Evolutionary conservation across 2,329 filamentous ascomycete genomes (phyloP).

Genomic region (Claviceps digitariae): DNA sequence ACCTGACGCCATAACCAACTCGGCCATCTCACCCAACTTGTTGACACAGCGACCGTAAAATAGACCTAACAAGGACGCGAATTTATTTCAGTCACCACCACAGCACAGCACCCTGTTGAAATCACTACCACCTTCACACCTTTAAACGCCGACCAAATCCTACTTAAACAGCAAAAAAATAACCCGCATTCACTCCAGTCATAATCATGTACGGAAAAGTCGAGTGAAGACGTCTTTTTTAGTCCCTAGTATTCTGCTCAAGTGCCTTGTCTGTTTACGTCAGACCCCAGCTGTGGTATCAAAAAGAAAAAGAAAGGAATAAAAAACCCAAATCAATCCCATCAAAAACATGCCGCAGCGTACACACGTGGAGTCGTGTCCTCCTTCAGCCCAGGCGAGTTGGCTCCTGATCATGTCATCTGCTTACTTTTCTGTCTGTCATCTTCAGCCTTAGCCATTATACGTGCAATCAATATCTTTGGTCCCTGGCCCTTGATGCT

Average conservation of each 20-base stretch:
- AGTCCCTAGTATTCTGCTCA: not conserved
- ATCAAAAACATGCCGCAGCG: not conserved
- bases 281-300: not conserved
- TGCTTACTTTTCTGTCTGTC: not conserved
- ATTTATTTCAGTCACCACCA: too few species aligned
- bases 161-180: not conserved
- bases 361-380: not conserved
- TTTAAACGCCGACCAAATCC: too few species aligned
- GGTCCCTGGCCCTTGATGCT: constrained; percentile 2
- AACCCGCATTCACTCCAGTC: not conserved
- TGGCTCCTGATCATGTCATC: not conserved
- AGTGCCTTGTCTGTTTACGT: not conserved
- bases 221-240: not conserved
- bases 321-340: not conserved
- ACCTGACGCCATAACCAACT: constrained; percentile 21
- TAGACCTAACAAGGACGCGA: rapidly evolving
- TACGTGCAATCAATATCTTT: constrained; percentile 1
- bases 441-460: not conserved
- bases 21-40: constrained; percentile 3
- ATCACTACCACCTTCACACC: too few species aligned
- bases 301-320: not conserved
- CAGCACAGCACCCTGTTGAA: too few species aligned
- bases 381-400: not conserved
- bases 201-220: not conserved
- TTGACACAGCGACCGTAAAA: not conserved